Evolutionary conservation across 345 rosid genomes (phyloP), one percentile per base, ranked within the genome.

Genomic region (Xanthoceras sorbifolium): DNA sequence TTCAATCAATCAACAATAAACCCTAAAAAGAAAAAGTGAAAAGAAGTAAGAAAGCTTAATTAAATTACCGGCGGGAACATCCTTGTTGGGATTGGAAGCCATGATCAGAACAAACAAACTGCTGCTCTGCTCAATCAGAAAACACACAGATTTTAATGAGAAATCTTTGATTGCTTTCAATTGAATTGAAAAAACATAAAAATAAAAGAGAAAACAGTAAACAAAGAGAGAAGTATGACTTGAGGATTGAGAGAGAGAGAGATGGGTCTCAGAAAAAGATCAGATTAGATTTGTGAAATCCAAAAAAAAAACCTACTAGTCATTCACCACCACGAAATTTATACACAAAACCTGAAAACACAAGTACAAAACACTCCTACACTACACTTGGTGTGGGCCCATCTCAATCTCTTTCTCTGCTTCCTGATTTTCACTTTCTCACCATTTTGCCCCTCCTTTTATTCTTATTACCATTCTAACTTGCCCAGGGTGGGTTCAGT

Each of bases 61-160:
- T 20, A 22, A 57, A 77, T 75, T 69, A 90, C 97, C 97, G 67
- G 93, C 75, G 70, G 91, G 84, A 81, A 79, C 84, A 38, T 78
- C 90, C 83, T 88, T 86, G 81, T 84, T 81, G 50, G 88, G 78
- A 85, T 82, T 77, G 40, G 93, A 87, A 73, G 97, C 90, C 97
- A 92, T 92, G 72, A 54, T 28, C 31, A 71, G 1, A 78, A 40
- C 83, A 71, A 77, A 64, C 62, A 22, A 68, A 67, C 80, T 81
- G 73, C 57, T 59, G 15, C 28, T 8, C 55, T 38, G 67, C 14
- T 29, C 67, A 84, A 85, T 67, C 65, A 71, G 68, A 23, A 34
- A 17, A 23, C 25, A 60, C 28, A 22, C 54, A 66, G 26, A 57
- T 20, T 57, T n/a, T 6, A 57, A 6, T 57, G 62, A 20, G 26